These are phyloP conservation scores for Mycena maculata DNA, from an alignment of 768 basidiomycete genomes.

Conservation along the genomic window DNA sequence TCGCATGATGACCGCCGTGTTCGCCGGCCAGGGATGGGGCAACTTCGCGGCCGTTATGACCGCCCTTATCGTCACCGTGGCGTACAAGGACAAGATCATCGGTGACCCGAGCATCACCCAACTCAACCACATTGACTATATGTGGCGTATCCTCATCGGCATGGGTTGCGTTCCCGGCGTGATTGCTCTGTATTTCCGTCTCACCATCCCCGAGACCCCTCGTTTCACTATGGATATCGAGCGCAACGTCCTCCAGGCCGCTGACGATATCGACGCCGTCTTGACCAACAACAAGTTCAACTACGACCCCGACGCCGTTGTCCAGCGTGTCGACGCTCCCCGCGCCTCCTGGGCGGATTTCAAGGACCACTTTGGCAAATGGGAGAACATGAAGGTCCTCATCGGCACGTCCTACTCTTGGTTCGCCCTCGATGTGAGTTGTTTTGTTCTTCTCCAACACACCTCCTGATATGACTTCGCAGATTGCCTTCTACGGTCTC, in stretches of 20 bases:
- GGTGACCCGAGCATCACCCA: conserved; percentile 51
- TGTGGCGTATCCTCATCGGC: conserved; percentile 91
- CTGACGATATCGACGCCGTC: conserved; percentile 78
- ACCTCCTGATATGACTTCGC: background rate
- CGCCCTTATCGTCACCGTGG: conserved; percentile 69
- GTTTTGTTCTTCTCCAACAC: background rate
- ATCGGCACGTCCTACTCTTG: conserved; percentile 85
- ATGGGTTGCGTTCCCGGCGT: conserved; percentile 85
- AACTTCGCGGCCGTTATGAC: conserved; percentile 81
- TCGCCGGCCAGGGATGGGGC: conserved; percentile 90
- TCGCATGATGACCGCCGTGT: conserved; percentile 90
- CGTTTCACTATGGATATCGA: conserved; percentile 94
- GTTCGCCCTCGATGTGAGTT: conserved; percentile 86
- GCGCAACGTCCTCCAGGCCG: conserved; percentile 81
- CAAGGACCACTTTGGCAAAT: conserved; percentile 69
- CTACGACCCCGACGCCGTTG: conserved; percentile 65
- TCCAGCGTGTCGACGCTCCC: conserved; percentile 75
- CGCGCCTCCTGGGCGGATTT: conserved; percentile 80
- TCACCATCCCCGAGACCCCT: conserved; percentile 93
- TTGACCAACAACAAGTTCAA: conserved; percentile 59
- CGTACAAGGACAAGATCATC: conserved; percentile 72
- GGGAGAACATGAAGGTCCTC: conserved; percentile 84
- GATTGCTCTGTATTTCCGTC: conserved; percentile 90
- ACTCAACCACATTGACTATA: conserved; percentile 70
- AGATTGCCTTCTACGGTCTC: conserved; percentile 92